Conservation (phyloP, 2,329 filamentous ascomycete genomes). For the Clonostachys solani region DNA sequence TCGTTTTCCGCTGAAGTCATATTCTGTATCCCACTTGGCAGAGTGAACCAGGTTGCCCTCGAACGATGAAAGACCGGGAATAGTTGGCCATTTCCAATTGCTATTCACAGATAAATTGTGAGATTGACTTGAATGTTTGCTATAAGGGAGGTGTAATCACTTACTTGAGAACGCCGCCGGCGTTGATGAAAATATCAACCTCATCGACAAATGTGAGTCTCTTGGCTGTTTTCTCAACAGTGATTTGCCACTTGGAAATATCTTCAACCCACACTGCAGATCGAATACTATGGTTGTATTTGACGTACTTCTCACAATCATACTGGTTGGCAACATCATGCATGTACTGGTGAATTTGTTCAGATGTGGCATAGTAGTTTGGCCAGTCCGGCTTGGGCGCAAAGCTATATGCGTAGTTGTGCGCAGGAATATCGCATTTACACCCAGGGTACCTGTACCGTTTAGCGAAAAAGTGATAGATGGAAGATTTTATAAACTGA, state of each 20-base stretch:
- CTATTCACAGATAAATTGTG: neutral
- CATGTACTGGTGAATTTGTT: slow-evolving; percentile 16
- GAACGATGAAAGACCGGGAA: slow-evolving; percentile 38
- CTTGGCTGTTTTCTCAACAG: slow-evolving; percentile 1
- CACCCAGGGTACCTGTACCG: slow-evolving; percentile 1
- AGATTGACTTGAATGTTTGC: neutral
- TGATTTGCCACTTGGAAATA: slow-evolving; percentile 3
- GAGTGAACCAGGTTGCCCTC: slow-evolving; percentile 46
- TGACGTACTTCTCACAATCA: slow-evolving; percentile 51
- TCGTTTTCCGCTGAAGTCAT: slow-evolving; percentile 43
- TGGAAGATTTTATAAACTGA: neutral
- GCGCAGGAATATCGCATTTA: slow-evolving; percentile 4
- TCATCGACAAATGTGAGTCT: slow-evolving; percentile 2
- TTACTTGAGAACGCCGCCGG: slow-evolving; percentile 6
- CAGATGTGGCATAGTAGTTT: slow-evolving; percentile 5
- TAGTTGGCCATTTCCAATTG: slow-evolving; percentile 45
- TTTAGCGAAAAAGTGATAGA: neutral
- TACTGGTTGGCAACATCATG: slow-evolving; percentile 54
- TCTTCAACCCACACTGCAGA: slow-evolving; percentile 1
- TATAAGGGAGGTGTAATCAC: slow-evolving; percentile 1
- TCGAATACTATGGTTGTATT: slow-evolving; percentile 31
- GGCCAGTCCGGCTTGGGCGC: slow-evolving; percentile 9
- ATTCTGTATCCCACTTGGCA: slow-evolving; percentile 45
- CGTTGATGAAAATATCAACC: slow-evolving; percentile 7
- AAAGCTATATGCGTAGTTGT: slow-evolving; percentile 9